Evolutionary conservation across 2,329 filamentous ascomycete species (phyloP), one percentile per base, ranked within the genome.

Genomic region (Rasamsonia emersonii): DNA sequence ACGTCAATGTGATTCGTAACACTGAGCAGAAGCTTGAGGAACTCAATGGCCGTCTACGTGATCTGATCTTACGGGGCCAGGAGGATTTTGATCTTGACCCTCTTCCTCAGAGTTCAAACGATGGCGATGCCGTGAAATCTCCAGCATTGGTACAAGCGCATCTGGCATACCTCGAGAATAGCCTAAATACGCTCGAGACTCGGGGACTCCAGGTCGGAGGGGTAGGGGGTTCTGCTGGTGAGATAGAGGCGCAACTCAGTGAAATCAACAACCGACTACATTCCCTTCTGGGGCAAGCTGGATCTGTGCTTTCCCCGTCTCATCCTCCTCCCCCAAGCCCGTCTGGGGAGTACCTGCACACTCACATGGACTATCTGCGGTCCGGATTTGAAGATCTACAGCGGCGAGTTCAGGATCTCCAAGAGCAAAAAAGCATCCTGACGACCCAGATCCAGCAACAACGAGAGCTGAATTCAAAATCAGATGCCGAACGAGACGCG

Each of bases 381-480:
- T 66, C 74, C 6, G 85, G 84, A 49, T 77, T 96, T 1, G 80
- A 86, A 47, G 82, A 77, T 62, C 65, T 95, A 4, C 85, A 86
- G 51, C 69, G 71, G 24, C 82, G 85, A 37, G 75, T 85, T n/a
- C 81, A 79, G 11, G 75, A 75, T 13, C 66, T 95, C 20, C 79
- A 84, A 40, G 84, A 94, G 46, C 88, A 96, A 53, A 93, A 94
- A 54, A 76, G 77, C 29, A 88, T 94, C 14, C 70, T 96, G 6
- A 82, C 89, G 49, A 77, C 86, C 25, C 88, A 96, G 56, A 89
- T 95, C 49, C 89, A 93, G 62, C 88, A 96, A 54, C 89, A 96
- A 60, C 82, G 88, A 37, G 86, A 93, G 51, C 72, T 95, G 36
- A 93, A 93, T 61, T 86, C 72, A 63, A 88, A 88, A 51, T 86